Conservation (phyloP, 106 monocot species). For the Xerophyta viscosa region DNA sequence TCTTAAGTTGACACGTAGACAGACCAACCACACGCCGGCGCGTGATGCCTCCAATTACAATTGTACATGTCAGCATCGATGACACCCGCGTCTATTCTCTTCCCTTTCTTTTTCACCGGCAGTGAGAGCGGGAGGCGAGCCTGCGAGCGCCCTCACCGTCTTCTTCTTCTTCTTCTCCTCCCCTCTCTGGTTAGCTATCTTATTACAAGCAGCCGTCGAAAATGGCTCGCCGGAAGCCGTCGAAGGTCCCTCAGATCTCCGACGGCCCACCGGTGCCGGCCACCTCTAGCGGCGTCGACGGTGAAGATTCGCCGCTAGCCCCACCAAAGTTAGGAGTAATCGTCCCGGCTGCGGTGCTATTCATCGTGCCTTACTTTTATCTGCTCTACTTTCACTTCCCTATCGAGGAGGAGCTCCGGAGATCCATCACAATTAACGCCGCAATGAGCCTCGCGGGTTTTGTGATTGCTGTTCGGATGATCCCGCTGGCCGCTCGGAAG, state of each 20-base stretch:
- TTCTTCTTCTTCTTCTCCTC: too few relatives aligned
- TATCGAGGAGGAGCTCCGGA: slow-evolving; percentile 48
- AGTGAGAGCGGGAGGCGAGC: too few relatives aligned
- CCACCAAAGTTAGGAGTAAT: slow-evolving; percentile 59
- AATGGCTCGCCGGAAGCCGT: slow-evolving; percentile 1
- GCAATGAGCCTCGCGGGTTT: slow-evolving; percentile 82
- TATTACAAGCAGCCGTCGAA: too few relatives aligned
- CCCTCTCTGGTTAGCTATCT: too few relatives aligned
- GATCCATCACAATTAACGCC: slow-evolving; percentile 54
- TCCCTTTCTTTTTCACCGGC: too few relatives aligned
- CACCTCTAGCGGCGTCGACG: background rate
- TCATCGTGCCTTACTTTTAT: slow-evolving; percentile 60
- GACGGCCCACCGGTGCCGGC: background rate
- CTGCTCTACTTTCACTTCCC: slow-evolving; percentile 52
- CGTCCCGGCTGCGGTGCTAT: slow-evolving; percentile 17
- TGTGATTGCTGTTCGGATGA: slow-evolving; percentile 32
- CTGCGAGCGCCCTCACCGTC: too few relatives aligned
- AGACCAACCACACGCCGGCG: too few relatives aligned
- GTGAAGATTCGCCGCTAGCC: slow-evolving; percentile 25
- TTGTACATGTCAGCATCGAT: too few relatives aligned
- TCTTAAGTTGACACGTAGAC: too few relatives aligned
- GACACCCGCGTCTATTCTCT: too few relatives aligned
- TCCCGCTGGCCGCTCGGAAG: slow-evolving; percentile 81
- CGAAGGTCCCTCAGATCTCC: background rate
- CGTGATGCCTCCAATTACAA: too few relatives aligned